phyloP scores from a whole-genome alignment of 805 yeast species.

The Nakazawaea molendinolei region DNA sequence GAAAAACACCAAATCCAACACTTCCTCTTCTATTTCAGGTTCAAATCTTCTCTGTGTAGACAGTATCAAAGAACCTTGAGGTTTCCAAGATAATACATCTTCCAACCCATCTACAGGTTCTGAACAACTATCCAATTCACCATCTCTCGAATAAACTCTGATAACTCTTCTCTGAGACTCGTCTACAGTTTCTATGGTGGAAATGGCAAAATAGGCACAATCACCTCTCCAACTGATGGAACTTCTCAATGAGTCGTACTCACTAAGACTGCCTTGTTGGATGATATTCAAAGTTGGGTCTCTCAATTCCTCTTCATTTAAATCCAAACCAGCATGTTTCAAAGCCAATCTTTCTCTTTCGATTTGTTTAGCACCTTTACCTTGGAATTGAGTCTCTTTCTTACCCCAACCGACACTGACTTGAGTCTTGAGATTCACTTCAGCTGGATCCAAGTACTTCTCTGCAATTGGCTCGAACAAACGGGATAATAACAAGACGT shows the following conservation, averaged over 20 bases:
- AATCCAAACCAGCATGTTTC: slow-evolving; percentile 61
- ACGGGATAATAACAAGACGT: slow-evolving; percentile 62
- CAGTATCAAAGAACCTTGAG: slow-evolving; percentile 84
- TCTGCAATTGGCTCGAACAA: slow-evolving; percentile 77
- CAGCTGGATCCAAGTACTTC: slow-evolving; percentile 47
- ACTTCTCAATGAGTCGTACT: slow-evolving; percentile 41
- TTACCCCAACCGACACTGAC: slow-evolving; percentile 99
- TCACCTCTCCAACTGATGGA: slow-evolving; percentile 93
- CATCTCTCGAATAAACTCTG: slow-evolving; percentile 73
- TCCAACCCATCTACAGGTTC: slow-evolving; percentile 87
- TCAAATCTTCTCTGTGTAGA: slow-evolving; percentile 63
- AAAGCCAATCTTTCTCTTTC: slow-evolving; percentile 56
- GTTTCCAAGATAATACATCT: slow-evolving; percentile 75
- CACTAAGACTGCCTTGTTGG: slow-evolving; percentile 60
- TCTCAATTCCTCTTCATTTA: slow-evolving; percentile 54
- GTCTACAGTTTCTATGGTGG: slow-evolving; percentile 48
- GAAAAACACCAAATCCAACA: slow-evolving; percentile 61
- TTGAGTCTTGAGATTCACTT: slow-evolving; percentile 60
- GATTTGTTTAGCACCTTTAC: slow-evolving; percentile 78
- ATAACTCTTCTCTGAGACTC: slow-evolving; percentile 60
- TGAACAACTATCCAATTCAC: slow-evolving; percentile 75
- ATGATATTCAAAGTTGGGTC: slow-evolving; percentile 85
- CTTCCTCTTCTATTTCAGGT: slow-evolving; percentile 40
- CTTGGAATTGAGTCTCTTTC: slow-evolving; percentile 92
- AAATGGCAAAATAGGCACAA: slow-evolving; percentile 72